Evolutionary conservation across 805 yeast species (phyloP).

Genomic region (Jamesozyma spencerorum): DNA sequence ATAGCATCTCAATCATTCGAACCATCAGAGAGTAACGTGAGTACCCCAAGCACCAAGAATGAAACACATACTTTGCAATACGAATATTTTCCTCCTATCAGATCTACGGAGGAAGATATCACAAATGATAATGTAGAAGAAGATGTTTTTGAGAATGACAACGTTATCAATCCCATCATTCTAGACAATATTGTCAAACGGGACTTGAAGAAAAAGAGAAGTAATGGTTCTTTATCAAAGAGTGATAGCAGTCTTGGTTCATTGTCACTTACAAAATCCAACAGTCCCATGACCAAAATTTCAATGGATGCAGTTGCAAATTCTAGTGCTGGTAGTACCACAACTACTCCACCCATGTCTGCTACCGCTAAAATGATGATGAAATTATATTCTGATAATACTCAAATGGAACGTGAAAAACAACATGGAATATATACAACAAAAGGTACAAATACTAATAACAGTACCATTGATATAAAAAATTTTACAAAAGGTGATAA

Average conservation of each 20-base stretch:
- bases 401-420: constrained; percentile 6
- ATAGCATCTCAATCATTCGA: neutral
- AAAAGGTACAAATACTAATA: neutral
- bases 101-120: neutral
- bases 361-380: constrained; percentile 15
- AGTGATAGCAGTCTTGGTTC: no score
- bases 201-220: constrained; percentile 20
- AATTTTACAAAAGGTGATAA: neutral
- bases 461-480: neutral
- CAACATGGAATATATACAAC: constrained; percentile 2
- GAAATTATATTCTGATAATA: constrained; percentile 10
- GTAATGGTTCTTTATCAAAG: constrained; percentile 1
- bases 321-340: neutral
- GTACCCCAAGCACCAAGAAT: constrained; percentile 1
- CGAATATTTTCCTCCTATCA: constrained; percentile 7
- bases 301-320: neutral
- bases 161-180: constrained; percentile 14
- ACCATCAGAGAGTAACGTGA: neutral
- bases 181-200: constrained; percentile 15
- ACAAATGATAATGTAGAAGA: constrained; percentile 6
- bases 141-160: constrained; percentile 15
- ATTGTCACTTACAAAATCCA: neutral
- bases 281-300: no score
- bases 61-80: constrained; percentile 10
- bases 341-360: constrained; percentile 4